Conservation (phyloP, 2,329 filamentous ascomycete species). For the Monosporascus sp. region DNA sequence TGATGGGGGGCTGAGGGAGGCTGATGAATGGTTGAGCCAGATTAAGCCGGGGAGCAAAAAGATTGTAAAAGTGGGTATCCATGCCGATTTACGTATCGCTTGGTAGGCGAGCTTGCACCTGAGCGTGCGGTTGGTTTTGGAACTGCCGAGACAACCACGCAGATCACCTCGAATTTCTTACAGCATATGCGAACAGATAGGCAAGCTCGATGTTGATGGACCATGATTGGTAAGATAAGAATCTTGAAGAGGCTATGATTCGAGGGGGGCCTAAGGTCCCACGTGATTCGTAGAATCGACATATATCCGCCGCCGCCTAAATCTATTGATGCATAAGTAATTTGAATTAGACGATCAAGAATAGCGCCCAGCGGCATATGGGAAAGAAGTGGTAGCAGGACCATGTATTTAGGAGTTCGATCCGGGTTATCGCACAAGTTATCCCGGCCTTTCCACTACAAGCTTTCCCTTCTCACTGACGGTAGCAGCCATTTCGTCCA, state of each 20-base stretch:
- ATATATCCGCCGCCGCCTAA: slow-evolving; percentile 13
- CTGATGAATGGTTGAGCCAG: too few relatives aligned
- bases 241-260: slow-evolving; percentile 6
- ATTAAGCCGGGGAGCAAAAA: too few relatives aligned
- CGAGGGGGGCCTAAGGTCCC: slow-evolving; percentile 5
- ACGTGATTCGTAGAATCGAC: slow-evolving; percentile 9
- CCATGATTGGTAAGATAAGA: slow-evolving; percentile 12
- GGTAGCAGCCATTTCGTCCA: slow-evolving; percentile 7
- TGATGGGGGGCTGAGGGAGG: too few relatives aligned
- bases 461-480: slow-evolving; percentile 7
- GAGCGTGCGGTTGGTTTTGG: neutral
- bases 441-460: slow-evolving; percentile 4
- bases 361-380: slow-evolving; percentile 10
- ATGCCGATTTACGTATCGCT: too few relatives aligned
- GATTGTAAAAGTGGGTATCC: too few relatives aligned
- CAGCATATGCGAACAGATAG: slow-evolving; percentile 1
- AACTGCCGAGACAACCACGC: slow-evolving; percentile 6
- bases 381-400: neutral
- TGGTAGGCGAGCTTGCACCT: too few relatives aligned
- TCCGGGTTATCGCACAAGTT: slow-evolving; percentile 5
- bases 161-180: slow-evolving; percentile 2
- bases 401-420: slow-evolving; percentile 16
- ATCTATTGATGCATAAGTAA: slow-evolving; percentile 12
- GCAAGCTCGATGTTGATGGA: neutral
- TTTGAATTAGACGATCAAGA: slow-evolving; percentile 5